Evolutionary conservation across 805 yeast species (phyloP).

Genomic region (Candida ortonii): DNA sequence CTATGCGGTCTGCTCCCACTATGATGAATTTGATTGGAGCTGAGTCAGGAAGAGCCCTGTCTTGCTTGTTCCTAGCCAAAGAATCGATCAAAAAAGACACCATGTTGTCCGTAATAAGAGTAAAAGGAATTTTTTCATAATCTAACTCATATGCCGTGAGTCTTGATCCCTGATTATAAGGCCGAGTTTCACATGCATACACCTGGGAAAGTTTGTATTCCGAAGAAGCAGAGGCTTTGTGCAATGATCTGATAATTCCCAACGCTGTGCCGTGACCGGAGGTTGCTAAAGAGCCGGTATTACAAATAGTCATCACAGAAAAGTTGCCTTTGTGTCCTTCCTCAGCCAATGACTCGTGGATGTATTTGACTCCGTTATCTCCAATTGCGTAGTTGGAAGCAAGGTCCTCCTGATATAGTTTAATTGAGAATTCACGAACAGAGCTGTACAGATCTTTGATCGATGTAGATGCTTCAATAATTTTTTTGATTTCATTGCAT

Average conservation of each 20-base stretch:
- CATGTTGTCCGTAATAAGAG: conserved; percentile 89
- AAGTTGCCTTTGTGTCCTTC: conserved; percentile 61
- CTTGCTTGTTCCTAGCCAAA: conserved; percentile 29
- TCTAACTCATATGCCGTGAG: conserved; percentile 88
- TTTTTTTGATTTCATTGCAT: conserved; percentile 45
- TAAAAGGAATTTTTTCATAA: conserved; percentile 82
- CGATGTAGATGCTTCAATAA: conserved; percentile 19
- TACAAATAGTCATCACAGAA: conserved; percentile 87
- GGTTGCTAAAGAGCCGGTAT: conserved; percentile 95
- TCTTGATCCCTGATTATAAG: conserved; percentile 94
- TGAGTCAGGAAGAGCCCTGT: conserved; percentile 24
- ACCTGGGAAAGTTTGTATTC: conserved; percentile 61
- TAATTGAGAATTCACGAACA: conserved; percentile 45
- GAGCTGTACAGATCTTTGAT: conserved; percentile 26
- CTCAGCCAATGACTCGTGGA: conserved; percentile 40
- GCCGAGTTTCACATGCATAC: conserved; percentile 91
- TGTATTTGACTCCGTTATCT: conserved; percentile 72
- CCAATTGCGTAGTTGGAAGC: conserved; percentile 79
- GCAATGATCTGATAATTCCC: conserved; percentile 81
- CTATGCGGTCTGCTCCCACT: conserved; percentile 95
- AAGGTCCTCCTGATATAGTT: conserved; percentile 71
- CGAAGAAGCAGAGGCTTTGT: conserved; percentile 27
- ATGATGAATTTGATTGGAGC: conserved; percentile 85
- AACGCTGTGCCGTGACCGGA: conserved; percentile 97
- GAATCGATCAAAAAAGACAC: conserved; percentile 70